phyloP scores from a whole-genome alignment of 169 alveolate genomes.

The Eimeria zaria region DNA sequence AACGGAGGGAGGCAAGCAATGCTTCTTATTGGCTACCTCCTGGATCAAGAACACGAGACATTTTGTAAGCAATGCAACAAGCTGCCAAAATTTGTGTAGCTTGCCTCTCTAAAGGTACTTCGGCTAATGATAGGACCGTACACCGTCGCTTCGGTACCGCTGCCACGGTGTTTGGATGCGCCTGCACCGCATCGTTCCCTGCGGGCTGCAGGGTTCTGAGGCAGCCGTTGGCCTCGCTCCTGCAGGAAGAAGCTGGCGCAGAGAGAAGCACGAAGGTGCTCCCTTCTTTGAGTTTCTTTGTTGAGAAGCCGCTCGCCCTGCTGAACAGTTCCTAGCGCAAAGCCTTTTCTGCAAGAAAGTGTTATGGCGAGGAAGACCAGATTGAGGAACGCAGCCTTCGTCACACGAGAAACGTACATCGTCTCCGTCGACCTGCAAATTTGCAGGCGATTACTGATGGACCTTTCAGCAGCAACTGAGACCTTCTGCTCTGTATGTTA shows the following conservation, averaged over 20 bases:
- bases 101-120: constrained; percentile 61
- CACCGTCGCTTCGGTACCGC: neutral
- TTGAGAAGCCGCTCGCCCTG: neutral
- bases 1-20: neutral
- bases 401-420: constrained; percentile 1
- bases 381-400: neutral
- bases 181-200: constrained; percentile 2
- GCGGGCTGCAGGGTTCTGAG: constrained; percentile 47
- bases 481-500: neutral
- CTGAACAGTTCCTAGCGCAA: neutral
- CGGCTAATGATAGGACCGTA: constrained; percentile 43
- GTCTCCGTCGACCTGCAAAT: neutral
- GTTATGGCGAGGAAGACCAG: neutral
- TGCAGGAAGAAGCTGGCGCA: constrained; percentile 69
- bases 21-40: neutral
- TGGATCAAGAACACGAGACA: neutral
- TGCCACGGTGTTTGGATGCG: constrained; percentile 3
- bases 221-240: constrained; percentile 52
- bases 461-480: neutral
- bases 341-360: neutral
- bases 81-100: neutral
- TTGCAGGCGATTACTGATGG: neutral
- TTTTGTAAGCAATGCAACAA: neutral
- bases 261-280: constrained; percentile 51
- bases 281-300: neutral